Conservation (phyloP, 2,329 filamentous ascomycete species). For the Verticillium klebahnii region DNA sequence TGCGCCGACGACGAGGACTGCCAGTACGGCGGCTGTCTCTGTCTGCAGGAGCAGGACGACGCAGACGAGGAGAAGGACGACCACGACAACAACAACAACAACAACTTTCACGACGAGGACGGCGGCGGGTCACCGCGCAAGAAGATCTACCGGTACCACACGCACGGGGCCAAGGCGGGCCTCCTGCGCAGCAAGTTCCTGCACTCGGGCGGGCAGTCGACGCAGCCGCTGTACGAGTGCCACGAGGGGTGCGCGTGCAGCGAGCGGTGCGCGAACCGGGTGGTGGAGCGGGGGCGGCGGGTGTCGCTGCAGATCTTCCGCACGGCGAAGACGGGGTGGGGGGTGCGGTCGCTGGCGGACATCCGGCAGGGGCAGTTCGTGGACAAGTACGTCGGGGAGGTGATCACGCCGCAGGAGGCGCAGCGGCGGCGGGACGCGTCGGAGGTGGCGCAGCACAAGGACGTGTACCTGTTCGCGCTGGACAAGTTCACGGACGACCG, state of each 20-base stretch:
- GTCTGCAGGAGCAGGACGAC: conserved; percentile 58
- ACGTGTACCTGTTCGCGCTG: conserved; percentile 74
- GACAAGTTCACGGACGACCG: conserved; percentile 69
- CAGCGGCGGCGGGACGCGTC: conserved; percentile 56
- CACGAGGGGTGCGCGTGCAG: conserved; percentile 67
- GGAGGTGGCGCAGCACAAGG: conserved; percentile 56
- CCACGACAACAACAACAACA: not conserved
- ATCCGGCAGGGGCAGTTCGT: conserved; percentile 73
- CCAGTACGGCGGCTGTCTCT: conserved; percentile 63
- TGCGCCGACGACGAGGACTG: conserved; percentile 61
- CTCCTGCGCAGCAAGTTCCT: conserved; percentile 48
- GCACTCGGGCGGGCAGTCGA: conserved; percentile 27
- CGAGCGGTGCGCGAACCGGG: conserved; percentile 63
- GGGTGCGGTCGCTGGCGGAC: conserved; percentile 59
- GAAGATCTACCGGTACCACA: conserved; percentile 59
- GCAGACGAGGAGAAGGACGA: conserved; percentile 40
- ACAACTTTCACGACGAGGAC: conserved; percentile 16
- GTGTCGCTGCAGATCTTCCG: conserved; percentile 74
- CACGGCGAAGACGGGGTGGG: conserved; percentile 71
- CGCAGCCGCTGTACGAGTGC: conserved; percentile 73
- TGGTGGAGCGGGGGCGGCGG: conserved; percentile 69
- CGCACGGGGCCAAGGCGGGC: conserved; percentile 45
- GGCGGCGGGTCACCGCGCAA: conserved; percentile 5
- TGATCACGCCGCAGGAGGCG: conserved; percentile 62
- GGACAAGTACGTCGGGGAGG: conserved; percentile 71